Evolutionary conservation across 805 yeast genomes (phyloP).

Genomic region (Ogataea paradorogensis): DNA sequence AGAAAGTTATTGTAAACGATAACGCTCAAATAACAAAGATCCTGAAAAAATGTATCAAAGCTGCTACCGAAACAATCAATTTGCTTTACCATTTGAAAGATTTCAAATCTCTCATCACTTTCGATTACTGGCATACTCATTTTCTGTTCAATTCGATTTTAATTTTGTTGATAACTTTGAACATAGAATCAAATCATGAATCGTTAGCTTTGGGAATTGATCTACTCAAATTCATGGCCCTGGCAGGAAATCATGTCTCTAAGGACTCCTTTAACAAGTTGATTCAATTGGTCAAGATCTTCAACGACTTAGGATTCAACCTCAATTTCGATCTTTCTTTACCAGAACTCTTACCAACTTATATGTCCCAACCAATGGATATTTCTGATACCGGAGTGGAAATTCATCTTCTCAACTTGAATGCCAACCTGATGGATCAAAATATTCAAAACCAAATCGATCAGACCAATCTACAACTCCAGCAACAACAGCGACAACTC

Average conservation of each 20-base stretch:
- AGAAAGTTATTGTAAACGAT: slow-evolving; percentile 24
- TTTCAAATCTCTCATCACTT: slow-evolving; percentile 32
- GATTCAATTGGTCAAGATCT: slow-evolving; percentile 21
- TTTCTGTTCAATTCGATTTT: slow-evolving; percentile 36
- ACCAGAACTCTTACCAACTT: slow-evolving; percentile 12
- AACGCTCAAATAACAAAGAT: slow-evolving; percentile 27
- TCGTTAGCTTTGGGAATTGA: slow-evolving; percentile 23
- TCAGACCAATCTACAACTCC: slow-evolving; percentile 18
- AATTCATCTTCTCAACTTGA: slow-evolving; percentile 14
- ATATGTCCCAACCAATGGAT: slow-evolving; percentile 6
- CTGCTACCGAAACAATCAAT: slow-evolving; percentile 33
- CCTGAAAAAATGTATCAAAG: slow-evolving; percentile 29
- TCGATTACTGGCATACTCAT: slow-evolving; percentile 41
- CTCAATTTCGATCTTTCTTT: slow-evolving; percentile 14
- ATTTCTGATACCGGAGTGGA: slow-evolving; percentile 11
- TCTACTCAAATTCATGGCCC: slow-evolving; percentile 28
- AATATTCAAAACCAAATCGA: slow-evolving; percentile 7
- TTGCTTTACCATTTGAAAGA: slow-evolving; percentile 28
- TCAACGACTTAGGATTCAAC: slow-evolving; percentile 20
- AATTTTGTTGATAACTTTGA: slow-evolving; percentile 27
- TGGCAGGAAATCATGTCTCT: slow-evolving; percentile 29
- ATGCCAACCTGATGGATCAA: slow-evolving; percentile 16
- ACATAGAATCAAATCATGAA: slow-evolving; percentile 10
- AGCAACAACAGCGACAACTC: slow-evolving; percentile 18
- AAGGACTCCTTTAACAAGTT: slow-evolving; percentile 27